A percentile compares a stretch with the other conserved stretches of the same genome.
phyloP scores from a whole-genome alignment of 75 land plant genomes.

The Sequoiadendron giganteum region DNA sequence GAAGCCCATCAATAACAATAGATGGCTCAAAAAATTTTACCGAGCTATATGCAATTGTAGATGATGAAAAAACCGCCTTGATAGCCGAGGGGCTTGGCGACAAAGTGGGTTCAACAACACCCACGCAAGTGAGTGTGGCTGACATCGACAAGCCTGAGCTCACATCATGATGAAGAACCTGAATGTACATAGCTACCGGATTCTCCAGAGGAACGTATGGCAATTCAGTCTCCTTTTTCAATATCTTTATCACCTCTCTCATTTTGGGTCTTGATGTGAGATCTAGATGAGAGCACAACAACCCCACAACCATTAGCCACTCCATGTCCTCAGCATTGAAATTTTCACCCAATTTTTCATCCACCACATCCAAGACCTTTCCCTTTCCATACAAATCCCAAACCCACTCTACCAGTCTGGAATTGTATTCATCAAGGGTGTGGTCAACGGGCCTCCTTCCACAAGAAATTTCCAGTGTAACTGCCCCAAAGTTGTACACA shows the following conservation, averaged over 20 bases:
- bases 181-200: too few species aligned
- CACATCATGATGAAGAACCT: too few species aligned
- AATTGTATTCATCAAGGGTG: background rate
- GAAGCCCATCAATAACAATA: too few species aligned
- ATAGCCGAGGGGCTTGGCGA: too few species aligned
- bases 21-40: too few species aligned
- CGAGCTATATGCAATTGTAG: too few species aligned
- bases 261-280: slow-evolving; percentile 35
- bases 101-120: slow-evolving; percentile 7
- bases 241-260: slow-evolving; percentile 17
- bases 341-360: slow-evolving; percentile 20
- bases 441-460: too few species aligned
- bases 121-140: background rate
- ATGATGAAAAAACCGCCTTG: background rate
- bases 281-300: slow-evolving; percentile 53
- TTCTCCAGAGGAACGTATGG: too few species aligned
- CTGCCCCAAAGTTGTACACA: too few species aligned
- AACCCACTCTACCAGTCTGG: slow-evolving; percentile 26
- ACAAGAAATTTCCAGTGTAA: background rate
- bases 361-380: slow-evolving; percentile 29
- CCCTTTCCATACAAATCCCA: slow-evolving; percentile 28
- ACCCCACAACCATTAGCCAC: slow-evolving; percentile 30
- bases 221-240: too few species aligned
- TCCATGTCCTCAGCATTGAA: slow-evolving; percentile 30
- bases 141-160: too few species aligned